Base-by-base conservation (phyloP, 495 filamentous ascomycete species). In the Parachaetomium inaequale region DNA sequence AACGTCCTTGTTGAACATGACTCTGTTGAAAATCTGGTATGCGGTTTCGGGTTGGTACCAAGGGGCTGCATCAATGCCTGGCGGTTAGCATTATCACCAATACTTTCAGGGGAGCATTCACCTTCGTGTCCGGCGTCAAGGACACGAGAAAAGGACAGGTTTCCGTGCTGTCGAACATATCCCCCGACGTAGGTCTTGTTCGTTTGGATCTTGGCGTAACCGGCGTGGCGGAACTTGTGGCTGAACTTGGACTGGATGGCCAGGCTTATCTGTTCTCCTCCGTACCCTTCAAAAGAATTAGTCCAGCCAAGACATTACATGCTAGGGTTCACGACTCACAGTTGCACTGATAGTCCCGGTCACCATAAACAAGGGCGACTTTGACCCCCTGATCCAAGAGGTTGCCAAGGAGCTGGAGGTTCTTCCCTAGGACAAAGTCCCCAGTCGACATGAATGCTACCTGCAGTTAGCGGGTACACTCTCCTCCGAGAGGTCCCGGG, bases 361-460 rank as follows among this genome's bases (percentile, higher is more conserved):
- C 77, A 6, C 78, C 88, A 61, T 88, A 88, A 36, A 89, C 77
- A 43, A 90, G 77, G 7, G 84, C 81, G 4, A 91, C 87, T 61
- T 87, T 85, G 61, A 90, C 80, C 11, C 82, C 82, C 10, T 69
- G 59, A 15, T 78, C 77, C 34, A 86, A 70, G 21, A 87, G 74
- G 57, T 70, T 73, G 19, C 76, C 80, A 19, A 86, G 76, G 40
- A 78, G 67, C 38, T 73, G 68, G 46, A 85, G 63, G 57, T 76
- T 72, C 36, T 74, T 71, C 2, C 70, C 71, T 5, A 76, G 73
- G 15, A 79, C 72, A 57, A 75, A 72, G 61, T 87, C 84, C n/a
- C 81, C 75, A 17, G 82, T 84, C 0, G 66, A 55, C 1, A 68
- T 66, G 67, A 89, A 89, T 3, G 74, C 55, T 46, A 12, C 26